These are phyloP conservation scores for Puccinia polysora DNA, from an alignment of 1,284 basidiomycete species.

Conservation along the genomic window DNA sequence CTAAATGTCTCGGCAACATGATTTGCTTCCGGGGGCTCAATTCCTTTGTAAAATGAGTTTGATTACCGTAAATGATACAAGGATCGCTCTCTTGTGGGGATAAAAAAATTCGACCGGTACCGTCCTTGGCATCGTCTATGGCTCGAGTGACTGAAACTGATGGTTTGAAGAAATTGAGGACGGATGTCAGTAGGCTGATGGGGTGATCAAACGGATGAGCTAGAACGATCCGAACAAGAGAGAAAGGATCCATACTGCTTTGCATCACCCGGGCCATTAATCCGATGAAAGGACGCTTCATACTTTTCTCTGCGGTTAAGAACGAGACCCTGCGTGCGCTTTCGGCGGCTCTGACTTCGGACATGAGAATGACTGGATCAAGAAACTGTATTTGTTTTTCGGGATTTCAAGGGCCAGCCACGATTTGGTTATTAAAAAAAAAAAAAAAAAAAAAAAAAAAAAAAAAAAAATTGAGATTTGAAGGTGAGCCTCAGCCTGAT, in stretches of 20 bases:
- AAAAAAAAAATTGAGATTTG: conserved; percentile 50
- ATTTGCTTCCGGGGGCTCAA: conserved; percentile 77
- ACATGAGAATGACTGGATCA: conserved; percentile 81
- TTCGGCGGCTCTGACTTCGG: conserved; percentile 77
- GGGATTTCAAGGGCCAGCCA: background rate
- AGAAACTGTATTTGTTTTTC: conserved; percentile 66
- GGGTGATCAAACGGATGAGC: background rate
- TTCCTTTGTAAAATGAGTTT: conserved; percentile 73
- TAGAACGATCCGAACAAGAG: background rate
- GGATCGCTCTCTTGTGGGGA: conserved; percentile 56
- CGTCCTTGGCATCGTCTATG: conserved; percentile 76
- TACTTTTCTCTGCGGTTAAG: conserved; percentile 86
- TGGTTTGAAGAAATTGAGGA: conserved; percentile 32
- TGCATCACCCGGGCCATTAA: conserved; percentile 80
- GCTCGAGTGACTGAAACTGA: conserved; percentile 89
- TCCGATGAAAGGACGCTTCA: conserved; percentile 75
- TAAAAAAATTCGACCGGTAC: conserved; percentile 69
- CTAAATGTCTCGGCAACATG: conserved; percentile 76
- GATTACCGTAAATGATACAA: conserved; percentile 66
- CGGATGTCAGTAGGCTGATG: background rate
- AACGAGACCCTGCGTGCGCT: conserved; percentile 79
- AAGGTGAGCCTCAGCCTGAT: background rate
- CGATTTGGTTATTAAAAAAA: background rate
- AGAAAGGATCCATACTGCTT: conserved; percentile 65
- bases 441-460: conserved; percentile 10